phyloP scores from a whole-genome alignment of 768 basidiomycete genomes.

The Lentinus tigrinus region DNA sequence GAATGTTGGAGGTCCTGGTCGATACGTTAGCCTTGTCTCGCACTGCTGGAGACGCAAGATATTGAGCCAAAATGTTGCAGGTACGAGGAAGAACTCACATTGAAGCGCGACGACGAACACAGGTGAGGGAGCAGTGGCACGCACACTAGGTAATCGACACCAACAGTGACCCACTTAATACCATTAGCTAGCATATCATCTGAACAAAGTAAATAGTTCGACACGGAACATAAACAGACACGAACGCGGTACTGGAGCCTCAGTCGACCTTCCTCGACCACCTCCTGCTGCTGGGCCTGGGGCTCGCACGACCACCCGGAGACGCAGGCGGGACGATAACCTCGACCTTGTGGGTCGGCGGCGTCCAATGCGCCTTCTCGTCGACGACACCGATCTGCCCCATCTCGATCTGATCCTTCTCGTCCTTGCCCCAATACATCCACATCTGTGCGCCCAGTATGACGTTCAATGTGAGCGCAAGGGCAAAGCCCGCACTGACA shows the following conservation, averaged over 20 bases:
- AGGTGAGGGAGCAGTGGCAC: no score
- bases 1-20: no score
- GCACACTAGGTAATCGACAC: no score
- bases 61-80: no score
- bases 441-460: constrained; percentile 85
- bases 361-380: constrained; percentile 15
- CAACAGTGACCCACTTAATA: no score
- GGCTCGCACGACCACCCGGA: constrained; percentile 39
- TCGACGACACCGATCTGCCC: constrained; percentile 21
- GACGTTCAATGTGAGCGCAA: constrained; percentile 79
- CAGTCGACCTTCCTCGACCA: constrained; percentile 77
- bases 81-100: no score
- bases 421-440: constrained; percentile 73
- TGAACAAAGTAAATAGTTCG: no score
- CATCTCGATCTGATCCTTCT: constrained; percentile 27
- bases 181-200: no score
- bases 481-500: constrained; percentile 78
- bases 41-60: no score
- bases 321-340: constrained; percentile 43
- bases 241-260: neutral
- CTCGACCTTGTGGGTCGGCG: constrained; percentile 33
- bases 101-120: no score
- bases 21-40: no score
- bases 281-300: constrained; percentile 54
- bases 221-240: no score